phyloP scores from a whole-genome alignment of 305 asterid species.

The Fraxinus sp. region DNA sequence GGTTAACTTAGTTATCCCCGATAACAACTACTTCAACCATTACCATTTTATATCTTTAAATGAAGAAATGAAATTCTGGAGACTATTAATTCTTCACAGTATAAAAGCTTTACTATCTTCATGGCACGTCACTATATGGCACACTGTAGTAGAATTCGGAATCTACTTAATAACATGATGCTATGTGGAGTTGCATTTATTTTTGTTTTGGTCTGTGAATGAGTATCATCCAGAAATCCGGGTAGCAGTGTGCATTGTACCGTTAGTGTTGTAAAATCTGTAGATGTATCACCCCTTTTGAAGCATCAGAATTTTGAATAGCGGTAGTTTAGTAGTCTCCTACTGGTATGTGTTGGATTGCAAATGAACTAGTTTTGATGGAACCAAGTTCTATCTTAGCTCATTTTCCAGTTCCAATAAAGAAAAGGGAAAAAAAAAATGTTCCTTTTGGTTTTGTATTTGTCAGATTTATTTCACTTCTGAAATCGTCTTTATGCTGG shows the following conservation, averaged over 20 bases:
- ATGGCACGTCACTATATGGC: background rate
- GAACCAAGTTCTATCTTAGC: background rate
- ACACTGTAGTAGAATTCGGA: background rate
- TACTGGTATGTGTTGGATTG: background rate
- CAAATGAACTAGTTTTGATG: background rate
- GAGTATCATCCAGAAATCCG: background rate
- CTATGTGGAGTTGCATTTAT: background rate
- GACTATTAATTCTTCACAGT: background rate
- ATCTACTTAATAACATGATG: background rate
- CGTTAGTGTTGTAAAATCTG: background rate
- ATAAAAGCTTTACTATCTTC: background rate
- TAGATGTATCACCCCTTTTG: background rate
- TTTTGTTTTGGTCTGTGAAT: background rate
- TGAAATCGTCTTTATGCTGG: background rate
- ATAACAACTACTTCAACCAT: background rate
- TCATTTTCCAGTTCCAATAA: background rate
- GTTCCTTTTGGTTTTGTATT: background rate
- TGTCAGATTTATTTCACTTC: background rate
- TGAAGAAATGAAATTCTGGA: constrained; percentile 5
- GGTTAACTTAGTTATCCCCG: background rate
- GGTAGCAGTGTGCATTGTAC: background rate
- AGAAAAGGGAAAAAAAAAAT: background rate
- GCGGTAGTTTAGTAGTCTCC: background rate
- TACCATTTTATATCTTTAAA: background rate
- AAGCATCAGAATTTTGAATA: background rate